phyloP scores from a whole-genome alignment of 75 land plant species.

The Sequoia sempervirens region DNA sequence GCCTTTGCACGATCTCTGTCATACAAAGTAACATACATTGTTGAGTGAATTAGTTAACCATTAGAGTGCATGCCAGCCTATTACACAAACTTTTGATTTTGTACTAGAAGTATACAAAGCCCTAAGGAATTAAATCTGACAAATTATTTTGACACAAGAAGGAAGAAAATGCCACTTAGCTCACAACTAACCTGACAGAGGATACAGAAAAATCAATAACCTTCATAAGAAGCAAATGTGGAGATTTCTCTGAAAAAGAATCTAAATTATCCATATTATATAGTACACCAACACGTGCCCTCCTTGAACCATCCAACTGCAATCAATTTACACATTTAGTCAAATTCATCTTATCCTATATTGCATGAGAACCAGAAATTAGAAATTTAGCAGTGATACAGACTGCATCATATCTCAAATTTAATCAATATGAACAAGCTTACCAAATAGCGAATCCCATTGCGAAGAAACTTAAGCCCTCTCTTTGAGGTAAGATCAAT shows the following conservation, averaged over 20 bases:
- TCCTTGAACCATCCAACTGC: slow-evolving; percentile 65
- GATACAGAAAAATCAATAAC: slow-evolving; percentile 40
- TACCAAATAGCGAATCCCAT: slow-evolving; percentile 78
- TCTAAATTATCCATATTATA: slow-evolving; percentile 23
- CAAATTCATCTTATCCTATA: not conserved
- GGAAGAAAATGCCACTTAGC: not conserved
- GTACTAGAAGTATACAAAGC: not conserved
- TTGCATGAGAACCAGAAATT: slow-evolving; percentile 3
- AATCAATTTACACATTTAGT: slow-evolving; percentile 5
- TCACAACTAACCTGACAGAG: slow-evolving; percentile 34
- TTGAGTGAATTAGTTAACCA: not conserved
- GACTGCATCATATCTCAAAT: not conserved
- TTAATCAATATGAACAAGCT: not conserved
- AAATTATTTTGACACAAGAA: not conserved
- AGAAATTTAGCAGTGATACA: slow-evolving; percentile 3
- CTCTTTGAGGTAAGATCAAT: slow-evolving; percentile 57
- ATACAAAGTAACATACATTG: not conserved
- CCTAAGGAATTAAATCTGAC: not conserved
- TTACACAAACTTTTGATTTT: not conserved
- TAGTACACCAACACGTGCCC: slow-evolving; percentile 69
- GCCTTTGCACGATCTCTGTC: slow-evolving; percentile 38
- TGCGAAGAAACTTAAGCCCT: slow-evolving; percentile 74
- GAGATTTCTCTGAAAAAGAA: slow-evolving; percentile 9
- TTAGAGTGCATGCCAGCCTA: not conserved
- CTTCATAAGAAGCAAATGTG: slow-evolving; percentile 39